Conservation (phyloP, 2,329 filamentous ascomycete genomes). For the Alternaria postmessia region DNA sequence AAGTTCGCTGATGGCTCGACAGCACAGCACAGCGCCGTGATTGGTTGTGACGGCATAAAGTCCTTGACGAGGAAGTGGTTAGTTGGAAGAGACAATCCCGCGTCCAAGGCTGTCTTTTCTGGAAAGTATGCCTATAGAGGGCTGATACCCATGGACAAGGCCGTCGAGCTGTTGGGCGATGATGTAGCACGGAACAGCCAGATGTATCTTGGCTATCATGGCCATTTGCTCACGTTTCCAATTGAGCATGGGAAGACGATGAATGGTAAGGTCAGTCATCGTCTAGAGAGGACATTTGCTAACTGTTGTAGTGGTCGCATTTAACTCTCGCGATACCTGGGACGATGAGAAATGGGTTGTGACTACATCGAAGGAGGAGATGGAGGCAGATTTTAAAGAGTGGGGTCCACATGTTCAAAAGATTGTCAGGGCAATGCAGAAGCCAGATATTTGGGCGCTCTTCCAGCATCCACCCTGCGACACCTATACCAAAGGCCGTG, state of each 20-base stretch:
- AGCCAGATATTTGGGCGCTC: constrained; percentile 64
- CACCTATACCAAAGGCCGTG: constrained; percentile 54
- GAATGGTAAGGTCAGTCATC: constrained; percentile 55
- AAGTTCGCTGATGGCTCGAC: constrained; percentile 58
- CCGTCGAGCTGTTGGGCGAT: constrained; percentile 59
- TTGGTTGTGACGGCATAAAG: constrained; percentile 73
- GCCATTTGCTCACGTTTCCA: constrained; percentile 69
- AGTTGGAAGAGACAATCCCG: constrained; percentile 56
- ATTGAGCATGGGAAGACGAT: constrained; percentile 66
- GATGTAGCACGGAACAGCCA: constrained; percentile 61
- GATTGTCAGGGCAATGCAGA: constrained; percentile 54
- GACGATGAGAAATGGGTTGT: constrained; percentile 46
- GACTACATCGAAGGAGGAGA: constrained; percentile 42
- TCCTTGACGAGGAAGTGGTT: constrained; percentile 64
- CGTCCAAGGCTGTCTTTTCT: constrained; percentile 61
- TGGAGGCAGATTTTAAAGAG: constrained; percentile 40
- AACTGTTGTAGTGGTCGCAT: constrained; percentile 44
- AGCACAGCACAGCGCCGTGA: constrained; percentile 59
- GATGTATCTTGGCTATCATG: constrained; percentile 67
- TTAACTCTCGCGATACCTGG: constrained; percentile 44
- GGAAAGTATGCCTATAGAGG: constrained; percentile 70
- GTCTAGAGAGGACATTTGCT: not conserved
- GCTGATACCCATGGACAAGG: constrained; percentile 67
- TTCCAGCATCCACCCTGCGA: constrained; percentile 62
- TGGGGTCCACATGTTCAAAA: constrained; percentile 44